Base-by-base conservation (phyloP, 2,329 filamentous ascomycete genomes). In the Colletotrichum musicola region DNA sequence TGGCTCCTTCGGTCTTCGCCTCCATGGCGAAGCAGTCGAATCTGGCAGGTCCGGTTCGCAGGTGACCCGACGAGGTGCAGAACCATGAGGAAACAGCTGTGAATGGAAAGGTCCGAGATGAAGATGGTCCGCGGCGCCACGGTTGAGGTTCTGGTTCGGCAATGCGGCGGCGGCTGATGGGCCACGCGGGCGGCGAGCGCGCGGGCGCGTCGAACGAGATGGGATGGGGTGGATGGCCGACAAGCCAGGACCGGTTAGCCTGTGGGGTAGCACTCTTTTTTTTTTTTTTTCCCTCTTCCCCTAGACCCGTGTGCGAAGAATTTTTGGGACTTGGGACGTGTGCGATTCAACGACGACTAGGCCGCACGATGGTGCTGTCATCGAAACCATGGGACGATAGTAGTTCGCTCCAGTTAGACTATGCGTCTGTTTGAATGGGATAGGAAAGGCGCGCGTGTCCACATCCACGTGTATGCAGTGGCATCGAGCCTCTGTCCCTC, bases 301-400 rank as follows among this genome's bases (percentile, higher is more conserved):
- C 60, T 59, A 14, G 40, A 42, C 40, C 40, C 40, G 40, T 42
- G 14, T 55, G 27, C 49, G 50, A 66, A 50, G 59, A 63, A 51
- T 38, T 49, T 59, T 42, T 22, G 55, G 62, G 62, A 60, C 50
- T 51, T 68, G 62, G 66, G 62, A 61, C 66, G 62, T 65, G 62
- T 69, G 49, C 62, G 49, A 69, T 47, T 65, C 53, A 27, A 55
- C 42, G 65, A 55, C 42, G 65, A 49, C 49, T 49, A 68, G 65
- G 65, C 27, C 65, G 42, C 55, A 65, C 27, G 62, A 68, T 42
- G 65, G 65, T 61, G 62, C 50, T 13, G 50, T 66, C 62, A 35
- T 66, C 44, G 50, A 66, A 65, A 69, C 25, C 50, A 65, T 69
- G 62, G 66, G 66, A 69, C 60, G 66, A 69, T 66, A 57, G 66